Evolutionary conservation across 2,329 filamentous ascomycete species (phyloP), one percentile per base, ranked within the genome.

Genomic region (Zymoseptoria crescenta): DNA sequence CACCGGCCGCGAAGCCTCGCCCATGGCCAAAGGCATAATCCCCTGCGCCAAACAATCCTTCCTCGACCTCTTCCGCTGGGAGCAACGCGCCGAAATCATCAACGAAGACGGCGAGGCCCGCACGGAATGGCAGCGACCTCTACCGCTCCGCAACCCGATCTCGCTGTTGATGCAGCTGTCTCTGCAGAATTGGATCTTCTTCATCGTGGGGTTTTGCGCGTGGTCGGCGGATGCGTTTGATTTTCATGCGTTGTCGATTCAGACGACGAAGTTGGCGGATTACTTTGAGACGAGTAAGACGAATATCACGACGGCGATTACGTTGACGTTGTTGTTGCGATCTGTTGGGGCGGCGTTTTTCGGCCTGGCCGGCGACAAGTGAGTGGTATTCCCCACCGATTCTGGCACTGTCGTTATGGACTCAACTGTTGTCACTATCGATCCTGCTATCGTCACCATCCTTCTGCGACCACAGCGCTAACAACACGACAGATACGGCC

Each of bases 181-280:
- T 2, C 76, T 77, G 24, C 82, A 79, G 61, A 85, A 88, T 70
- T 93, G 89, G 88, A 69, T 88, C 16, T 91, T 89, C 76, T 79
- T 93, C 75, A 64, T 88, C 49, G 86, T 91, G 9, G 89, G 88
- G 2, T 85, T 92, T 69, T 74, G 81, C 35, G 86, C 88, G 16
- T 93, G 89, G 89, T 88, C 84, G 1, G 88, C 88, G 58, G 89
- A 93, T 72, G 88, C 89, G 3, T 93, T 92, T 71, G 89, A 91
- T 73, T 93, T 92, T 71, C 88, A 91, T 74, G 87, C 89, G 27
- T 79, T 93, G 8, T 88, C 86, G 4, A 89, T 93, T 64, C 88
- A 91, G 50, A 89, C 88, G 3, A 81, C 81, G 65, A 90, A 91
- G 74, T 77, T 92, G 24, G 81, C 82, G 4, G 73, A 78, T 2